Percentiles rank a stretch among this genome's conserved stretches.
Evolutionary conservation across 129 eudicot species (phyloP).

Genomic region (Escallonia herrerae): DNA sequence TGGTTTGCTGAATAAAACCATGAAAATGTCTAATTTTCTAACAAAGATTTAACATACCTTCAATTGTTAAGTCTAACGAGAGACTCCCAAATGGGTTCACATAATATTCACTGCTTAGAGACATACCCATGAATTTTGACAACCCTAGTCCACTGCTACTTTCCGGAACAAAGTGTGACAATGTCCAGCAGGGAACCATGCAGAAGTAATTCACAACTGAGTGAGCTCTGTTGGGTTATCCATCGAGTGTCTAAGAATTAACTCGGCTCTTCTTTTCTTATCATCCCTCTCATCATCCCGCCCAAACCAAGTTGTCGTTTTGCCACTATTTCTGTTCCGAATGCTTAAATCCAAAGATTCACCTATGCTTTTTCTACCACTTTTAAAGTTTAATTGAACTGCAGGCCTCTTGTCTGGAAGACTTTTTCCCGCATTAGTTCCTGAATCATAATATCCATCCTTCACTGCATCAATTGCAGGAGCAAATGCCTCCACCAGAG

Average conservation of each 20-base stretch:
- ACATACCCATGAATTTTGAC: constrained; percentile 17
- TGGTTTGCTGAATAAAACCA: constrained; percentile 27
- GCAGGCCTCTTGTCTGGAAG: constrained; percentile 55
- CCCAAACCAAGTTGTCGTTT: constrained; percentile 51
- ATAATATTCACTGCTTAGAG: constrained; percentile 28
- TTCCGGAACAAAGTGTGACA: constrained; percentile 19
- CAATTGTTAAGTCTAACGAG: constrained; percentile 20
- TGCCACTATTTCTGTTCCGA: constrained; percentile 46
- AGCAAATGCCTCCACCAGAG: constrained; percentile 66
- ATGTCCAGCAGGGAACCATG: constrained; percentile 28
- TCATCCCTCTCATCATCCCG: constrained; percentile 85
- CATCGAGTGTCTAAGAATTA: constrained; percentile 71
- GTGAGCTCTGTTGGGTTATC: constrained; percentile 69
- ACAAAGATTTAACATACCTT: constrained; percentile 17
- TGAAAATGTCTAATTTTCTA: constrained; percentile 22
- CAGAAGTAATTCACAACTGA: constrained; percentile 66
- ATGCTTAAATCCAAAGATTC: constrained; percentile 77
- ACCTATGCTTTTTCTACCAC: constrained; percentile 57
- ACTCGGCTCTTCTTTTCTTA: constrained; percentile 88
- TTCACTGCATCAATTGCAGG: constrained; percentile 81
- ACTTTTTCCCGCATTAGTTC: constrained; percentile 39
- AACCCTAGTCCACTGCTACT: constrained; percentile 31
- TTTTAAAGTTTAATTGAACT: constrained; percentile 58
- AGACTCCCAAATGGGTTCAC: constrained; percentile 37
- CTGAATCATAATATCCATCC: constrained; percentile 43